These are phyloP conservation scores for Trichosporon coremiiforme DNA, from an alignment of 1,284 basidiomycete genomes.

Conservation along the genomic window DNA sequence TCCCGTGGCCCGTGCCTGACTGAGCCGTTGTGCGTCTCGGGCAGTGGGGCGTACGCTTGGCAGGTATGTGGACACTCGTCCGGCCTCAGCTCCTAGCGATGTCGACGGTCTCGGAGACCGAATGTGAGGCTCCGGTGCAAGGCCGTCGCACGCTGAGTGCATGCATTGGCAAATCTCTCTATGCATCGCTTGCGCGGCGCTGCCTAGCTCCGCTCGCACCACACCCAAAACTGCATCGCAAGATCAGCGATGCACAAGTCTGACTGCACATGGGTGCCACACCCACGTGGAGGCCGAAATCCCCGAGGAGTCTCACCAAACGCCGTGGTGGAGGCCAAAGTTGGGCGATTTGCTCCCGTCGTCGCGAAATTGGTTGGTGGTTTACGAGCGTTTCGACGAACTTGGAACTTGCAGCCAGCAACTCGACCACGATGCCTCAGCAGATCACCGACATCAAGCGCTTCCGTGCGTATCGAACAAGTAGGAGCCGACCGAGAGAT, in stretches of 20 bases:
- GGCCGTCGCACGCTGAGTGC: not conserved
- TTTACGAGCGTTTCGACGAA: conserved; percentile 10
- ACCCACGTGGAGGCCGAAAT: not conserved
- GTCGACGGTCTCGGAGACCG: not conserved
- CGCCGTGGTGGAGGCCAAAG: conserved; percentile 1
- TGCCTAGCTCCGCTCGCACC: not conserved
- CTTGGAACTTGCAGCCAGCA: conserved; percentile 18
- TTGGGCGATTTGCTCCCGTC: not conserved
- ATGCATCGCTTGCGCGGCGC: not conserved
- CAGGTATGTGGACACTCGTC: not conserved
- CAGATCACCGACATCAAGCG: conserved; percentile 98
- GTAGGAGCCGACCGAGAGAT: conserved; percentile 3
- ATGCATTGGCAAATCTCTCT: not conserved
- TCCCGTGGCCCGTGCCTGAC: not conserved
- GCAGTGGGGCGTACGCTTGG: not conserved
- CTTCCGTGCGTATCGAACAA: conserved; percentile 62
- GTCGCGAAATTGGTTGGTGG: not conserved
- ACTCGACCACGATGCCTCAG: conserved; percentile 70
- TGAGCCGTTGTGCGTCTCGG: not conserved
- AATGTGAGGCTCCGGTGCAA: too few species aligned
- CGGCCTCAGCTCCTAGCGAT: not conserved
- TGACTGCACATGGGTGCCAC: not conserved
- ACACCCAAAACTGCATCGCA: not conserved
- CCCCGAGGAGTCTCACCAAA: not conserved
- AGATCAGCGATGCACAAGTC: not conserved